Evolutionary conservation across 495 filamentous ascomycete species (phyloP).

Genomic region (Neurospora sp.): DNA sequence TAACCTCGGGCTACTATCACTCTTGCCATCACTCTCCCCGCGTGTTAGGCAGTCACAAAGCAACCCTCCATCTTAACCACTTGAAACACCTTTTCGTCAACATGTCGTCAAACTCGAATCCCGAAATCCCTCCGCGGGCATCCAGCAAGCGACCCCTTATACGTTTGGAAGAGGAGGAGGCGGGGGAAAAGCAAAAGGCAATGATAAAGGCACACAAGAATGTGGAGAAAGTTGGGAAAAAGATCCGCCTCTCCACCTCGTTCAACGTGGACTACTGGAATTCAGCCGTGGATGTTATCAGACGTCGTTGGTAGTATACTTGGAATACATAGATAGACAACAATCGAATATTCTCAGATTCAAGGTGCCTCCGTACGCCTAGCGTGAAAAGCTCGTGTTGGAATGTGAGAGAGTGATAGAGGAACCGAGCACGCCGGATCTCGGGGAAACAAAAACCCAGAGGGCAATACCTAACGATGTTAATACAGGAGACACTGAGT

Average conservation of each 20-base stretch:
- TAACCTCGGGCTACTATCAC: background rate
- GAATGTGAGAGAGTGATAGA: background rate
- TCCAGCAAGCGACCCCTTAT: too few species aligned
- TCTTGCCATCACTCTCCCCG: background rate
- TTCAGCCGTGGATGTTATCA: too few species aligned
- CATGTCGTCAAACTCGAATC: too few species aligned
- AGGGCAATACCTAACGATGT: background rate
- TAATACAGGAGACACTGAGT: background rate
- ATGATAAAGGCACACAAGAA: too few species aligned
- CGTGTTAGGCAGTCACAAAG: background rate
- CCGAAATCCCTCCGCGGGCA: too few species aligned
- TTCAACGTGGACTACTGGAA: too few species aligned
- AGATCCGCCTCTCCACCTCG: too few species aligned
- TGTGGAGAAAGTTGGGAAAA: too few species aligned
- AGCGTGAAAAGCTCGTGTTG: background rate
- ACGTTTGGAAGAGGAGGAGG: too few species aligned
- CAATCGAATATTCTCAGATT: background rate
- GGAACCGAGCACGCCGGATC: background rate
- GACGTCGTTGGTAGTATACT: background rate
- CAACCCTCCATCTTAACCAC: background rate
- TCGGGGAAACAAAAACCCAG: background rate
- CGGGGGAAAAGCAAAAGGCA: too few species aligned
- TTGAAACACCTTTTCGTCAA: background rate
- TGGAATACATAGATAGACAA: background rate
- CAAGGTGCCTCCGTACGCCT: background rate